Percentiles rank a stretch among this genome's conserved stretches.
Conservation (phyloP, 129 eudicot genomes). For the Cynara cardunculus region DNA sequence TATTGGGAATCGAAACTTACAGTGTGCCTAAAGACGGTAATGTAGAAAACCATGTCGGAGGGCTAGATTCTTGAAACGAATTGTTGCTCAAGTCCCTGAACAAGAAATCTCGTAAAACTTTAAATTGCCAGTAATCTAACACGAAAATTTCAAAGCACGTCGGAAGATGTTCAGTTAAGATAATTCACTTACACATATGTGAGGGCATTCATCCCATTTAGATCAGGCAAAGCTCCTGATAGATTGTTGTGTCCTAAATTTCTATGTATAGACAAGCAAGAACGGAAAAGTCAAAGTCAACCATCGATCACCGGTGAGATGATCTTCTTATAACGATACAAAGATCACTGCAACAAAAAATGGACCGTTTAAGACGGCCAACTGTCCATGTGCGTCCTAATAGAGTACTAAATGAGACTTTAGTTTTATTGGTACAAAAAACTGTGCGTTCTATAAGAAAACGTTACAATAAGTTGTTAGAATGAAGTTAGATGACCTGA, state of each 20-base stretch:
- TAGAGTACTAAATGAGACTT: background rate
- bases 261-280: slow-evolving; percentile 25
- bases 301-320: background rate
- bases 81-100: slow-evolving; percentile 93
- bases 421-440: background rate
- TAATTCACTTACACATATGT: slow-evolving; percentile 60
- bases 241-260: slow-evolving; percentile 68
- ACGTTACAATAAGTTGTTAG: background rate
- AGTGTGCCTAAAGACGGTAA: slow-evolving; percentile 69
- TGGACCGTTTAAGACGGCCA: background rate
- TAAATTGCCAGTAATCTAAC: slow-evolving; percentile 1
- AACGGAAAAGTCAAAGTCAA: background rate
- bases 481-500: background rate
- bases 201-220: slow-evolving; percentile 74
- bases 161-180: background rate
- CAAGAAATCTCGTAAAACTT: slow-evolving; percentile 3
- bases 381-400: background rate
- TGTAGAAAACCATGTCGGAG: slow-evolving; percentile 80
- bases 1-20: slow-evolving; percentile 41
- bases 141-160: background rate
- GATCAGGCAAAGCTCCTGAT: slow-evolving; percentile 66
- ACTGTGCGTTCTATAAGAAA: background rate
- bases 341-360: background rate
- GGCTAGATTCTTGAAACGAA: slow-evolving; percentile 58
- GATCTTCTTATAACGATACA: background rate